Percentiles rank a stretch among this genome's conserved stretches.
These are phyloP conservation scores for Geotrichum klebahnii DNA, from an alignment of 1,139 yeast genomes.

Conservation along the genomic window DNA sequence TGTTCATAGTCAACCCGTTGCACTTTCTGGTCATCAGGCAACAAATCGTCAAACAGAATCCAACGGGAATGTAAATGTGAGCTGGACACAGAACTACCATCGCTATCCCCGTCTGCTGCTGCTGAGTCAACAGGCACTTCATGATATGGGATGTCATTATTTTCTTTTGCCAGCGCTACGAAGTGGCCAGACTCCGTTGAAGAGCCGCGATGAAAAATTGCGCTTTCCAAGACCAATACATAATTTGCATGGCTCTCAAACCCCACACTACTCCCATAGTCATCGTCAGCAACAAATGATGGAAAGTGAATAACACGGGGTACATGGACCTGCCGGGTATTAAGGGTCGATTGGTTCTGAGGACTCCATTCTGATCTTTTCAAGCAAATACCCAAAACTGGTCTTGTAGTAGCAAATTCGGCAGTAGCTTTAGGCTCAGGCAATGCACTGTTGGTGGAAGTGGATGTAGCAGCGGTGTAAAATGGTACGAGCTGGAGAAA, in stretches of 20 bases:
- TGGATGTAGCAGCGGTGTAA: constrained; percentile 47
- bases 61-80: constrained; percentile 42
- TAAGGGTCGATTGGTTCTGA: constrained; percentile 49
- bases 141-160: constrained; percentile 31
- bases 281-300: constrained; percentile 69
- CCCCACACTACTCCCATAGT: constrained; percentile 35
- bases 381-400: constrained; percentile 69
- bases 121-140: too few species aligned
- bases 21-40: constrained; percentile 44
- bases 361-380: constrained; percentile 58
- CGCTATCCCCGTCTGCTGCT: too few species aligned
- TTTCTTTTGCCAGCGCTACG: constrained; percentile 51
- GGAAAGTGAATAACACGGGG: constrained; percentile 71
- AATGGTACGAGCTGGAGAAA: constrained; percentile 71
- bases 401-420: constrained; percentile 51
- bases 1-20: constrained; percentile 53
- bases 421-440: constrained; percentile 30
- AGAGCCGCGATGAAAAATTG: constrained; percentile 72
- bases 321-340: constrained; percentile 54
- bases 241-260: constrained; percentile 47
- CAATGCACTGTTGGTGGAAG: constrained; percentile 7
- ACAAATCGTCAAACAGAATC: constrained; percentile 67
- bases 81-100: background rate
- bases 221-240: constrained; percentile 67
- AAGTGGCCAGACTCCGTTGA: constrained; percentile 68